Evolutionary conservation across 2,329 filamentous ascomycete genomes (phyloP).

Genomic region (Gnomoniopsis sp.): DNA sequence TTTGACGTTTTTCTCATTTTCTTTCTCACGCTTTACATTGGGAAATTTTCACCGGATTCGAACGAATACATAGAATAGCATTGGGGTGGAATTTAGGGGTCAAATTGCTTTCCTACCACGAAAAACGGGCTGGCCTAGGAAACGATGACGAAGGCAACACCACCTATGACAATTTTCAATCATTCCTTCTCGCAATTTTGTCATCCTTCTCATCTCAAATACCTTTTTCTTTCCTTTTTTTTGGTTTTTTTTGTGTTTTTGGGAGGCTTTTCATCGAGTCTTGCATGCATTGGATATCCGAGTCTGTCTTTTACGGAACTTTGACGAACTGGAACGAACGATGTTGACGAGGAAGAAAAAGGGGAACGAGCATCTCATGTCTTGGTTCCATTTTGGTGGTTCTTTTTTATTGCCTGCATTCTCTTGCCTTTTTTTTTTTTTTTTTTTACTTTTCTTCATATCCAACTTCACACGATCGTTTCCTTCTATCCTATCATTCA

Average conservation of each 20-base stretch:
- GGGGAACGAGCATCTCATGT: conserved; percentile 1
- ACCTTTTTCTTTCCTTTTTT: conserved; percentile 9
- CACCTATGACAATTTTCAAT: neutral
- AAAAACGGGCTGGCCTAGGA: neutral
- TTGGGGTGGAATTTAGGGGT: neutral
- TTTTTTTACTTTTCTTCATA: neutral
- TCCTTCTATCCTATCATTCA: conserved; percentile 8
- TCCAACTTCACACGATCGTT: neutral
- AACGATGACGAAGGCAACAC: neutral
- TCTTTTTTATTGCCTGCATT: neutral
- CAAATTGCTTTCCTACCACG: neutral
- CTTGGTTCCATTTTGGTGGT: neutral
- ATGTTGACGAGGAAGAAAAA: conserved; percentile 12
- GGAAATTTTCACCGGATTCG: neutral
- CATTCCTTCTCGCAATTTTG: neutral
- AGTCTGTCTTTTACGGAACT: conserved; percentile 11
- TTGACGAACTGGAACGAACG: conserved; percentile 12
- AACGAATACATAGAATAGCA: conserved; percentile 9
- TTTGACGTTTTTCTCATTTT: neutral
- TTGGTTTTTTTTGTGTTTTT: neutral
- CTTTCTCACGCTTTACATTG: neutral
- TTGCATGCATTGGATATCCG: conserved; percentile 1
- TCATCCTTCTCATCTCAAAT: neutral
- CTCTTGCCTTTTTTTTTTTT: neutral
- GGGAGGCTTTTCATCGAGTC: neutral